Evolutionary conservation across 2,329 filamentous ascomycete species (phyloP), one percentile per base, ranked within the genome.

Genomic region (Colletotrichum neosansevieriae): DNA sequence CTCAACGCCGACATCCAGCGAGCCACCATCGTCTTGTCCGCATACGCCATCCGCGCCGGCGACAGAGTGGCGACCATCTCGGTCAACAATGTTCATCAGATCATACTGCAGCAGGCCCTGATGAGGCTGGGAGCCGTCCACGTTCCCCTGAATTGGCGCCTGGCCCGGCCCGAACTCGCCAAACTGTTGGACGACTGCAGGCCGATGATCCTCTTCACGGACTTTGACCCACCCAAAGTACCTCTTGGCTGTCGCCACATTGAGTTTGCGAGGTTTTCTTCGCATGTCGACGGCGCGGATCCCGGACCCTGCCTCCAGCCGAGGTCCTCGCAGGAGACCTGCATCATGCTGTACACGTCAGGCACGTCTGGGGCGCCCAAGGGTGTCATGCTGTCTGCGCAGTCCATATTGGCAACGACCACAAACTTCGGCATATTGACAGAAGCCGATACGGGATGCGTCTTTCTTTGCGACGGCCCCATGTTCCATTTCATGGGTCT

Each of bases 401-500:
- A 19, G 36, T 44, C 47, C 6, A 66, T 69, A 11, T 11, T 66
- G 47, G 54, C 61, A 2, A 66, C 66, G 12, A 66, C 62, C 2
- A 4, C 59, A 17, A 59, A 66, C 49, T 69, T 69, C 19, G 40
- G 66, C 17, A 56, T 66, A 2, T 17, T 69, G 15, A 40, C 61
- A 4, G 66, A 69, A 19, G 54, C 47, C 11, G 66, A 69, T 12
- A 57, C 66, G 19, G 54, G 34, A 3, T 66, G 47, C 24, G 56
- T 66, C n/a, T 69, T 66, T n/a, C 62, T 69, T 32, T 69, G 66
- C 34, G 66, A 69, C 24, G 66, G 66, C 6, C 66, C 66, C 12
- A 69, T 69, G 66, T 69, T 69, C 47, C 61, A 69, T 11, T 50
- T 69, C 42, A 69, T 69, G 66, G 66, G 66, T 7, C 66, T 69